Conservation (phyloP, 179 eudicot species). For the Pouteria campechiana region DNA sequence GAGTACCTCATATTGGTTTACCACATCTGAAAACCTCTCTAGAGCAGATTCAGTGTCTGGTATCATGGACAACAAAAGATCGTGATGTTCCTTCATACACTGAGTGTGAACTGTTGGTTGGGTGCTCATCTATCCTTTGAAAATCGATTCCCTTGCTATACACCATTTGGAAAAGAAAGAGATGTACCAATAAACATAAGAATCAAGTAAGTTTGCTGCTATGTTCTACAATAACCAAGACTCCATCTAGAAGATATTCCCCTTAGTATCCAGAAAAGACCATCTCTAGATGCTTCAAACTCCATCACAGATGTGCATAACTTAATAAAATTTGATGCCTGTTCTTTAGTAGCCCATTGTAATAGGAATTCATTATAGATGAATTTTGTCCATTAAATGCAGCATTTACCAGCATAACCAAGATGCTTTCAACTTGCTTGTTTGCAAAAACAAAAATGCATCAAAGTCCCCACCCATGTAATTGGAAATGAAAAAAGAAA, state of each 20-base stretch:
- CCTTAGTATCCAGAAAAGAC: conserved; percentile 42
- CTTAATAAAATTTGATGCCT: conserved; percentile 64
- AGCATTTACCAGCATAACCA: no score
- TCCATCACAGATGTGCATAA: conserved; percentile 66
- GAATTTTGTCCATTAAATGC: no score
- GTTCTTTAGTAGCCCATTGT: conserved; percentile 59
- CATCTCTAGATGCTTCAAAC: conserved; percentile 98
- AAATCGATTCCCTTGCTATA: no score
- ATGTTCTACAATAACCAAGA: conserved; percentile 58
- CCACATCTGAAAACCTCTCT: conserved; percentile 55
- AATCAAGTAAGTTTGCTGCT: conserved; percentile 88
- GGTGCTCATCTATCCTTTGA: no score
- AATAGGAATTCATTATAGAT: no score
- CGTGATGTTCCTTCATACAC: conserved; percentile 98
- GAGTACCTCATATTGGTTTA: conserved; percentile 75
- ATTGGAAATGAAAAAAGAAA: no score
- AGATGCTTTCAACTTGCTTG: no score
- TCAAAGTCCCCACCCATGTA: no score
- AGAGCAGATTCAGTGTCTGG: conserved; percentile 88
- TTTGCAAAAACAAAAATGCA: no score
- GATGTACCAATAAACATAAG: no score
- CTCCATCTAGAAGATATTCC: conserved; percentile 40
- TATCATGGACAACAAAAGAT: conserved; percentile 63
- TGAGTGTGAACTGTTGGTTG: no score
- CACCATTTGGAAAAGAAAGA: no score